Evolutionary conservation across 2,329 filamentous ascomycete genomes (phyloP), one percentile per base, ranked within the genome.

Genomic region (Domatiomyces catenatus): DNA sequence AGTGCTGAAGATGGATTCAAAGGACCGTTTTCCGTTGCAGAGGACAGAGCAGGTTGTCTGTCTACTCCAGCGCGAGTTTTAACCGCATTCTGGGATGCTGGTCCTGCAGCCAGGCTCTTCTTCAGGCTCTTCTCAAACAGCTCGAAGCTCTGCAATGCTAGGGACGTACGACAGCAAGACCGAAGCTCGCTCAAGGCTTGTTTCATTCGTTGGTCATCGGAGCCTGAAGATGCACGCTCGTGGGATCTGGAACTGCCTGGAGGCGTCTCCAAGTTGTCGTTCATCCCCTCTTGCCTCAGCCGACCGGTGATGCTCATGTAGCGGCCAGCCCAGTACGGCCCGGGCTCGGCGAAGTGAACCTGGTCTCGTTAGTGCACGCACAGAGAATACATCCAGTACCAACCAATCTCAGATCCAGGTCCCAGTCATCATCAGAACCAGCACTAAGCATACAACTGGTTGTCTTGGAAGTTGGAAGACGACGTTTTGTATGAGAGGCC

Each of bases 321-420:
- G 18, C 57, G 57, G 17, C 56, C 57, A 8, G 50, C 28, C 57
- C 57, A 59, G 44, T 59, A 59, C 20, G 47, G 32, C 5, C 12
- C 10, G 8, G 36, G 48, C 44, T 58, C 49, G 17, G 48, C 51
- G 19, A 44, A 20, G 48, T 50, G 48, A 10, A 59, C 57, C 57
- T 59, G 39, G 24, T 15, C 17, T 10, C 8, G 48, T 56, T 28
- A 56, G 52, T n/a, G 32, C 32, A 15, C 12, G 15, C 32, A 39
- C 4, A 15, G 15, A 15, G 10, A 15, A 39, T 39, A 15, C 15
- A 15, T 39, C 32, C 26, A 20, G 15, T 15, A 47, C 26, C 45
- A 10, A 56, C 54, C 42, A 52, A 44, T 39, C 52, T 52, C 24
- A 44, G 45, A 48, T 51, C 44, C 32, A 45, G 36, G 10, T 45